Evolutionary conservation across 768 basidiomycete species (phyloP).

Genomic region (Boletus reticuloceps): DNA sequence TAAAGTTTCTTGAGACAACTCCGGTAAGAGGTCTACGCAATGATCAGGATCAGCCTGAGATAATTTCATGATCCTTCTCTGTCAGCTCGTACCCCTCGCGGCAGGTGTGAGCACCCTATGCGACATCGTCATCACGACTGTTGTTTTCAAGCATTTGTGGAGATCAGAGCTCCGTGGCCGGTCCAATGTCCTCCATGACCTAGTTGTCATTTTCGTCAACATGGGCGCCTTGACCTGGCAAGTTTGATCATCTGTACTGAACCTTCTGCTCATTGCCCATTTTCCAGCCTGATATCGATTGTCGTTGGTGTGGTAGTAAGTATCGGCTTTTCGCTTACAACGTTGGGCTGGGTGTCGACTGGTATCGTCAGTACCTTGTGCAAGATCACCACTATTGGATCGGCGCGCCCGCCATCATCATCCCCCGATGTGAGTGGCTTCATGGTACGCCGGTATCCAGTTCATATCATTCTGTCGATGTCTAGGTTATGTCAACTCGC

Average conservation of each 20-base stretch:
- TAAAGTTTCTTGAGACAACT: slow-evolving; percentile 5
- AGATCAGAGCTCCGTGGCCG: slow-evolving; percentile 6
- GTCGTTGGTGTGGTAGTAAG: slow-evolving; percentile 6
- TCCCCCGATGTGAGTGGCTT: slow-evolving; percentile 13
- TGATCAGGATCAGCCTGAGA: no score
- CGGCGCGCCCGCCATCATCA: slow-evolving; percentile 1
- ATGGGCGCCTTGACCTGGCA: slow-evolving; percentile 19
- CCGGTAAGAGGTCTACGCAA: neutral
- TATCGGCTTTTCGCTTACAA: neutral
- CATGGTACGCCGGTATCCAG: no score
- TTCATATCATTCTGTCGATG: neutral
- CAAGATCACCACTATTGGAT: slow-evolving; percentile 11
- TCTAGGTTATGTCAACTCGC: slow-evolving; percentile 15
- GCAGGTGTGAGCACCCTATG: slow-evolving; percentile 6
- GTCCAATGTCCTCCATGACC: neutral
- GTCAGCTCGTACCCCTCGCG: slow-evolving; percentile 5
- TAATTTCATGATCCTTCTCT: neutral
- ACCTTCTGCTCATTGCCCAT: neutral
- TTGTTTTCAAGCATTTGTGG: slow-evolving; percentile 12
- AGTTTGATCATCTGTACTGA: neutral
- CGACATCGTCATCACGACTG: slow-evolving; percentile 9
- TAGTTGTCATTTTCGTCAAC: slow-evolving; percentile 12
- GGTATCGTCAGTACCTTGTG: neutral
- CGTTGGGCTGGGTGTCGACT: neutral
- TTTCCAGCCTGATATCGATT: slow-evolving; percentile 8